Base-by-base conservation (phyloP, 208 protist genomes). In the Leishmania tropica region DNA sequence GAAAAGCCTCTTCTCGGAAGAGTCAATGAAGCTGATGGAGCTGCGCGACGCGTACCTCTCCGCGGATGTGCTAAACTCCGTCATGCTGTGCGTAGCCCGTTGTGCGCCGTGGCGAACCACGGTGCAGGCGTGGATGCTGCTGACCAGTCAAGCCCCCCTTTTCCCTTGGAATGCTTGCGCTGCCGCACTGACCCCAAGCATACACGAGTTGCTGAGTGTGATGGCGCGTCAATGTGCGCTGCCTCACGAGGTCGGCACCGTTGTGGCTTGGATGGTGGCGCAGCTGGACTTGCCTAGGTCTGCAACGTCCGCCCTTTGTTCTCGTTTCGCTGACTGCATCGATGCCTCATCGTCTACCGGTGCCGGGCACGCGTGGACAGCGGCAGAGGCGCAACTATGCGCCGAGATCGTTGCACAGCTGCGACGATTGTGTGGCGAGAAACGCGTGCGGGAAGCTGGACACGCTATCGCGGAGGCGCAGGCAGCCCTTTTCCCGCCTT, bases 101-200 rank as follows among this genome's bases (percentile, higher is more conserved):
- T 54, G 60, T 62, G 86, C 86, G 8, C 86, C 83, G 35, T 89
- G 86, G 86, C 79, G 80, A 21, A 84, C 86, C 10, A 77, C 76
- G 47, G 73, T 83, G 79, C 81, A 81, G 71, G 83, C 81, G 2
- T 87, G 83, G 84, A 47, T 80, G 68, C 74, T 75, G 17, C 79
- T 88, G 31, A 80, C 45, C n/a, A 21, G 48, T n/a, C 60, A 78
- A 15, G 67, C 77, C 21, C 84, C 84, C 40, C 78, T 79, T 56
- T 37, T 86, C 35, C 64, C 62, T 24, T 87, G 83, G 83, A 28
- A 62, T 1, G 48, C 35, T 10, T 42, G 42, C 28, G 68, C 51
- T 19, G 62, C 24, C 6, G 82, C 15, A 21, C 8, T 68, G 42
- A 19, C 13, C 21, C 65, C 82, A 24, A 75, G 78, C 8, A 21